Conservation (phyloP, 352 stramenopile species). For the Pythium angustatum region DNA sequence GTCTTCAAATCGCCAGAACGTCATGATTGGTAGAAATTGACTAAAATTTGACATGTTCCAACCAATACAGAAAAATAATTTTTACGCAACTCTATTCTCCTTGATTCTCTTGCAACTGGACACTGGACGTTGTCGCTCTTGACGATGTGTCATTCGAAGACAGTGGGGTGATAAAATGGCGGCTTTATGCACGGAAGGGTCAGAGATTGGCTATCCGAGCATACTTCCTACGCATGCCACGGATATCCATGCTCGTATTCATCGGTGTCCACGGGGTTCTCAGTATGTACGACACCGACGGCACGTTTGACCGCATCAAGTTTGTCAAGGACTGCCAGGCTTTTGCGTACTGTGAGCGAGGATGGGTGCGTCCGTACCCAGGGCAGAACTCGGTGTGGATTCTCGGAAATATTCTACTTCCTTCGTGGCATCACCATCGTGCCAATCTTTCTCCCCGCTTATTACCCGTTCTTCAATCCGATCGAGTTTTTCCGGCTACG, state of each 20-base stretch:
- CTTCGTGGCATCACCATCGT: too few species aligned
- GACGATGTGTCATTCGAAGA: conserved; percentile 40
- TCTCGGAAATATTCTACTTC: too few species aligned
- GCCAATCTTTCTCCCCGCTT: too few species aligned
- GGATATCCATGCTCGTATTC: conserved; percentile 27
- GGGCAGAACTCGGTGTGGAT: conserved; percentile 36
- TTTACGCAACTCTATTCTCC: conserved; percentile 8
- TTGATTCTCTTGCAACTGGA: too few species aligned
- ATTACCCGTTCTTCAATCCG: too few species aligned
- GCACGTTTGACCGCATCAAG: conserved; percentile 33
- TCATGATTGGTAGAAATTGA: background rate
- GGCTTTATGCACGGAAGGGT: conserved; percentile 27
- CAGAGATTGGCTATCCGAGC: conserved; percentile 28
- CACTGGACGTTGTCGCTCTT: too few species aligned
- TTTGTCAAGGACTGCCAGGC: conserved; percentile 30
- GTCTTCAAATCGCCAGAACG: background rate
- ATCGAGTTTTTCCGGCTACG: conserved; percentile 30
- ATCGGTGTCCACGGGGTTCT: conserved; percentile 25
- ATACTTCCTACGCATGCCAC: conserved; percentile 23
- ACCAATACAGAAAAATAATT: background rate
- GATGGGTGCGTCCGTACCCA: conserved; percentile 28
- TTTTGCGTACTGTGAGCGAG: conserved; percentile 16
- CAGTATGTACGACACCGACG: conserved; percentile 31
- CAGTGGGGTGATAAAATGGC: conserved; percentile 31
- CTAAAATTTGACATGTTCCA: background rate